Percentiles rank a stretch among this genome's conserved stretches.
These are phyloP conservation scores for Tilletia setariae DNA, from an alignment of 1,284 basidiomycete species.

Conservation along the genomic window DNA sequence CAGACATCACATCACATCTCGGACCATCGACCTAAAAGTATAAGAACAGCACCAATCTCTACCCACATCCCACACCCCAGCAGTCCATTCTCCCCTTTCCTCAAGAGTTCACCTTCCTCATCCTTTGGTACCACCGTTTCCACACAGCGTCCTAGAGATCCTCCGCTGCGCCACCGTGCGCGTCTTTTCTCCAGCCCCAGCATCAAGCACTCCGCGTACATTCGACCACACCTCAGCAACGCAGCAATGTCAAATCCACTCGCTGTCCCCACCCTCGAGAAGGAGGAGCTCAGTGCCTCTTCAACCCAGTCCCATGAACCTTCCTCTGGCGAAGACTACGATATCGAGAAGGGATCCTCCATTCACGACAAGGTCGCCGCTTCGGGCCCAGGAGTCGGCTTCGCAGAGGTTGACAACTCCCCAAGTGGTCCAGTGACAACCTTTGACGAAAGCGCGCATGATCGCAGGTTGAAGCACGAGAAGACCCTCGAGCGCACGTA, in stretches of 20 bases:
- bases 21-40: no score
- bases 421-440: not conserved
- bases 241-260: not conserved
- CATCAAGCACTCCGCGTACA: no score
- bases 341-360: conserved; percentile 9
- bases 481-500: conserved; percentile 25
- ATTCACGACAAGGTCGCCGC: not conserved
- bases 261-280: not conserved
- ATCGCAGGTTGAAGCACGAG: not conserved
- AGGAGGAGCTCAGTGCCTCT: not conserved
- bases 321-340: not conserved
- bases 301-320: not conserved
- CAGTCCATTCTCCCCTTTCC: no score
- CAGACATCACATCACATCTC: no score
- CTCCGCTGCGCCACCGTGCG: no score
- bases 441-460: not conserved
- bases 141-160: no score
- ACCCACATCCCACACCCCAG: no score
- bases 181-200: no score
- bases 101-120: no score
- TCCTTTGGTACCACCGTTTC: no score
- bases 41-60: no score
- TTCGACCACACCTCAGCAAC: no score
- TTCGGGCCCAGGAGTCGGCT: not conserved
- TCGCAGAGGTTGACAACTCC: not conserved